Conservation (phyloP, 2,329 filamentous ascomycete genomes). For the Helotiales sp. region DNA sequence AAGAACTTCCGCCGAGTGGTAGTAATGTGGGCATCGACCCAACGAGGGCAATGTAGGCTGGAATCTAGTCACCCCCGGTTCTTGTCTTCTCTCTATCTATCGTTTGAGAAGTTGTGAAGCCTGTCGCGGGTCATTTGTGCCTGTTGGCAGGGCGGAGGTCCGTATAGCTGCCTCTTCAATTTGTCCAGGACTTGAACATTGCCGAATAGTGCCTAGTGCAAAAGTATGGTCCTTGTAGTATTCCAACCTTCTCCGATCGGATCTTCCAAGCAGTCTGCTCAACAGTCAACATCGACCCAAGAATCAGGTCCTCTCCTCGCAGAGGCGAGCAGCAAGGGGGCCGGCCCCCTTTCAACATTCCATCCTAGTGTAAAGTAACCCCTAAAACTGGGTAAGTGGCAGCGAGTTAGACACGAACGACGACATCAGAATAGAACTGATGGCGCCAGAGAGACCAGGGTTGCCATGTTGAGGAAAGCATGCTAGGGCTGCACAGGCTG, state of each 20-base stretch:
- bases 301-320: neutral
- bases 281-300: neutral
- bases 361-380: conserved; percentile 4
- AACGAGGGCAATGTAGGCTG: conserved; percentile 7
- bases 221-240: neutral
- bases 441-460: conserved; percentile 36
- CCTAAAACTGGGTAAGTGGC: conserved; percentile 6
- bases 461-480: conserved; percentile 30
- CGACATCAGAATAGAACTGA: conserved; percentile 37
- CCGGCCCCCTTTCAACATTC: conserved; percentile 5
- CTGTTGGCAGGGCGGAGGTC: conserved; percentile 20
- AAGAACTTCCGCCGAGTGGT: conserved; percentile 12
- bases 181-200: conserved; percentile 11
- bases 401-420: conserved; percentile 28
- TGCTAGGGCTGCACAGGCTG: conserved; percentile 39
- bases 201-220: conserved; percentile 14
- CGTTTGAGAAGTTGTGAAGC: conserved; percentile 1
- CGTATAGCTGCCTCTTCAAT: conserved; percentile 13
- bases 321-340: conserved; percentile 1
- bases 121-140: conserved; percentile 16
- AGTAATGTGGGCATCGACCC: conserved; percentile 1
- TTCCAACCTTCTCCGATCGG: neutral
- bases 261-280: neutral
- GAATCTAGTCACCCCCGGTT: neutral
- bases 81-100: too few relatives aligned